A percentile compares a stretch with the other conserved stretches of the same genome.
Conservation (phyloP, 805 yeast genomes). For the Saturnispora halmiae region DNA sequence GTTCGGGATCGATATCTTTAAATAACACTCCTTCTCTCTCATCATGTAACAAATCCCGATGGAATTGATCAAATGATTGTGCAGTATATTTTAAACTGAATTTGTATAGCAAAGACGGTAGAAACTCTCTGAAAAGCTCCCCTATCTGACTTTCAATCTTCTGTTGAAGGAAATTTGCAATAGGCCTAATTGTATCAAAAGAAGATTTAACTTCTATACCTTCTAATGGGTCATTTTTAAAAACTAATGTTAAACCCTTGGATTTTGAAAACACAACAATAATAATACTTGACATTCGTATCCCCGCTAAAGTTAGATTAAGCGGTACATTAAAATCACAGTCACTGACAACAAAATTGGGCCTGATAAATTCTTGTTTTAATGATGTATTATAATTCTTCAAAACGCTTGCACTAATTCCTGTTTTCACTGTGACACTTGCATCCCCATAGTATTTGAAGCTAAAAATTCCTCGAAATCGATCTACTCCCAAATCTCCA, state of each 20-base stretch:
- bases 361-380: constrained; percentile 44
- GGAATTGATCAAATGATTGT: constrained; percentile 30
- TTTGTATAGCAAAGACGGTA: constrained; percentile 73
- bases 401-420: constrained; percentile 77
- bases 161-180: constrained; percentile 72
- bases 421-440: constrained; percentile 62
- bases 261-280: constrained; percentile 74
- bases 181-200: constrained; percentile 76
- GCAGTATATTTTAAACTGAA: constrained; percentile 59
- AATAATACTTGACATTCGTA: constrained; percentile 69
- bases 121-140: constrained; percentile 71
- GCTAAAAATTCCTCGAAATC: constrained; percentile 76
- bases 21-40: constrained; percentile 31
- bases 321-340: constrained; percentile 71
- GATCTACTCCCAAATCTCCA: constrained; percentile 68
- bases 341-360: constrained; percentile 55
- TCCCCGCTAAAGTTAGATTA: constrained; percentile 63
- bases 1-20: constrained; percentile 44
- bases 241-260: constrained; percentile 79
- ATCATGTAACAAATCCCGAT: constrained; percentile 27
- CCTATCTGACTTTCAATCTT: constrained; percentile 78
- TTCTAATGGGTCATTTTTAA: constrained; percentile 83
- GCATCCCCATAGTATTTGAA: constrained; percentile 71
- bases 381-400: constrained; percentile 45
- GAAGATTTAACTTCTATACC: constrained; percentile 74